Evolutionary conservation across 352 stramenopile species (phyloP).

Genomic region (Pythium phragmiticola): DNA sequence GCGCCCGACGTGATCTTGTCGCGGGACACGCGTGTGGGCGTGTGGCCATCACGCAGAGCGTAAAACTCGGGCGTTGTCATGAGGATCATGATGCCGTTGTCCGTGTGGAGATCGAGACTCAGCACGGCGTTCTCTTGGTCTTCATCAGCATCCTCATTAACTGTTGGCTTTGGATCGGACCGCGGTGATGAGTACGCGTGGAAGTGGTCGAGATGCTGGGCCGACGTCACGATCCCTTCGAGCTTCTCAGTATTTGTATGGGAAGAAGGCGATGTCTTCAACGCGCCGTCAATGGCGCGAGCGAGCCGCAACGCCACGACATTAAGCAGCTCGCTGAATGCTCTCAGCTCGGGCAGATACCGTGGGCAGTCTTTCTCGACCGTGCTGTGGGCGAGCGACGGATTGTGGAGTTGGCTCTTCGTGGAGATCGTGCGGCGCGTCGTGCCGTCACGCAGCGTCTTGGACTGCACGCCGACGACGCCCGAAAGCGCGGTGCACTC

Average conservation of each 20-base stretch:
- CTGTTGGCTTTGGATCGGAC: not conserved
- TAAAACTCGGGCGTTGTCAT: constrained; percentile 31
- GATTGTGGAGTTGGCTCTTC: constrained; percentile 18
- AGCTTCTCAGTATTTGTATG: constrained; percentile 7
- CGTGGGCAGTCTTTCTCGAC: constrained; percentile 10
- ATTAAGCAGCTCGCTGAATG: constrained; percentile 24
- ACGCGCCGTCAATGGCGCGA: constrained; percentile 13
- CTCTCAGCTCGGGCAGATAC: constrained; percentile 16
- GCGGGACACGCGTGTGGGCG: not conserved
- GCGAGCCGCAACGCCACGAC: constrained; percentile 15
- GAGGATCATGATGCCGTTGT: constrained; percentile 35
- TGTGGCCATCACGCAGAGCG: constrained; percentile 1
- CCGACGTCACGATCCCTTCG: constrained; percentile 17
- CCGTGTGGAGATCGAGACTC: constrained; percentile 31
- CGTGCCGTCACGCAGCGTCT: constrained; percentile 29
- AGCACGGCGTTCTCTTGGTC: constrained; percentile 12
- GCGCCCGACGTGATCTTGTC: constrained; percentile 20
- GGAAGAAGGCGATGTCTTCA: constrained; percentile 8
- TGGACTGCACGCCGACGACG: constrained; percentile 11
- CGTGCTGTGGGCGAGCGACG: constrained; percentile 6
- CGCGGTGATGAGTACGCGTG: constrained; percentile 29
- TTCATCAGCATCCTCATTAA: not conserved
- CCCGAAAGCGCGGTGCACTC: constrained; percentile 13
- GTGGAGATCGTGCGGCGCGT: constrained; percentile 28
- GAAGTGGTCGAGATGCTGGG: constrained; percentile 31